Conservation (phyloP, 2,329 filamentous ascomycete genomes). For the Ceratocystis albifundus region DNA sequence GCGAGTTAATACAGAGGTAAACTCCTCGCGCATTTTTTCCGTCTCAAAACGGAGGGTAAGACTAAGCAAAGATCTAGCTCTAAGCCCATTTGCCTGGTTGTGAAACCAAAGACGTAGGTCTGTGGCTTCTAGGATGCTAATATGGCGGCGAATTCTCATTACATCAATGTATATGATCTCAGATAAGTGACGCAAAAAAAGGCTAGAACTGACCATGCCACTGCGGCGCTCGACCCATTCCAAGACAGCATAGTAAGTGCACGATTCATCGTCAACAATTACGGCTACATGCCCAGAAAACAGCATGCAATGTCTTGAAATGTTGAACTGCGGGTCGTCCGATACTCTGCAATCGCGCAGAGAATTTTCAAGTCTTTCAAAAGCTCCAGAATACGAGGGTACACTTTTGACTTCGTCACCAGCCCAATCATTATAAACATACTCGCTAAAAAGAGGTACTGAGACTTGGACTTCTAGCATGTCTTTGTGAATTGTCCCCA, state of each 20-base stretch:
- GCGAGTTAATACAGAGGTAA: not conserved
- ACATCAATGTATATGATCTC: constrained; percentile 20
- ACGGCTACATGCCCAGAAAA: constrained; percentile 12
- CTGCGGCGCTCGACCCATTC: constrained; percentile 17
- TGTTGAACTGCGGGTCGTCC: constrained; percentile 15
- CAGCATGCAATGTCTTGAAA: constrained; percentile 13
- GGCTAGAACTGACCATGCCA: not conserved
- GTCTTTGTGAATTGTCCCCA: not conserved
- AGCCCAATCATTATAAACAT: not conserved
- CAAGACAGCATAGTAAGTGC: constrained; percentile 7
- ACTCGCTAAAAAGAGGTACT: constrained; percentile 1
- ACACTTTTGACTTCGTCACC: not conserved
- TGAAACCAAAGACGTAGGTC: constrained; percentile 10
- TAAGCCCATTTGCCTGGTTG: not conserved
- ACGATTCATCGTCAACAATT: constrained; percentile 10
- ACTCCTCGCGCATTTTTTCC: not conserved
- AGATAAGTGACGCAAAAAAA: constrained; percentile 16
- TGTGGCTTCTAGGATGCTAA: not conserved
- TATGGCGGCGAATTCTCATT: not conserved
- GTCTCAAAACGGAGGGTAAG: constrained; percentile 12
- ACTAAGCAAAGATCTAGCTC: not conserved
- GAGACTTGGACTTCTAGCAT: constrained; percentile 8
- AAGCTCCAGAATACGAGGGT: not conserved
- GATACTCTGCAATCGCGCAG: constrained; percentile 12
- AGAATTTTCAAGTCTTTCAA: constrained; percentile 4